These are phyloP conservation scores for Gossypium raimondii DNA, from an alignment of 345 rosid genomes.

Conservation along the genomic window DNA sequence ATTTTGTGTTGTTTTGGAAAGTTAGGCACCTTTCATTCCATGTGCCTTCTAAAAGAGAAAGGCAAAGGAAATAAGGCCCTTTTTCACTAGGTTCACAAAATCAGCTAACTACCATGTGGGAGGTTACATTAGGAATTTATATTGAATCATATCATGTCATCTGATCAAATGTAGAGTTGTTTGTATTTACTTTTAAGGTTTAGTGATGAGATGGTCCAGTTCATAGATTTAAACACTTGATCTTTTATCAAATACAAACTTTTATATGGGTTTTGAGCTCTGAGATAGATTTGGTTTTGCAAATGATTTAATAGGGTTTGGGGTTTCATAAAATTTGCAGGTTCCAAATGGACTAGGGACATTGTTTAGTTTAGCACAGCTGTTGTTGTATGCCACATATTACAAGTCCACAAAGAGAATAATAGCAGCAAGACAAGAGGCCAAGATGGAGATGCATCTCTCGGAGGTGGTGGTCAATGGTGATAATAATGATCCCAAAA, in stretches of 20 bases:
- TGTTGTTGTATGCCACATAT: conserved; percentile 53
- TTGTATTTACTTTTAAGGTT: too few relatives aligned
- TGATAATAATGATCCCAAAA: not conserved
- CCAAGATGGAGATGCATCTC: conserved; percentile 31
- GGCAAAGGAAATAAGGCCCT: too few relatives aligned
- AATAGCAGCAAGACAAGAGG: conserved; percentile 39
- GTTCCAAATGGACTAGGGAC: conserved; percentile 75
- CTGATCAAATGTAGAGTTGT: too few relatives aligned
- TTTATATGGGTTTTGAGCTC: not conserved
- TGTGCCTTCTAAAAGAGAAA: not conserved
- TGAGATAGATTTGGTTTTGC: not conserved
- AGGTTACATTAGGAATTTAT: too few relatives aligned
- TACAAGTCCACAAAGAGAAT: conserved; percentile 54
- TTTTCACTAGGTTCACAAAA: too few relatives aligned
- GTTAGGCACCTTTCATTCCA: not conserved
- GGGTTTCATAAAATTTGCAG: conserved; percentile 25
- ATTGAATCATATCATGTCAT: too few relatives aligned
- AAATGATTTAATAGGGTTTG: not conserved
- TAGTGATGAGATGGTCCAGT: too few relatives aligned
- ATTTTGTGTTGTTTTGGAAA: not conserved
- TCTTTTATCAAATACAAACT: not conserved
- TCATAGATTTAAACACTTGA: too few relatives aligned
- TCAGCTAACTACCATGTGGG: too few relatives aligned
- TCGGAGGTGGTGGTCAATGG: conserved; percentile 29
- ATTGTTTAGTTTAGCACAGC: conserved; percentile 49